These are phyloP conservation scores for Salvia sclarea DNA, from an alignment of 305 asterid genomes.

Conservation along the genomic window DNA sequence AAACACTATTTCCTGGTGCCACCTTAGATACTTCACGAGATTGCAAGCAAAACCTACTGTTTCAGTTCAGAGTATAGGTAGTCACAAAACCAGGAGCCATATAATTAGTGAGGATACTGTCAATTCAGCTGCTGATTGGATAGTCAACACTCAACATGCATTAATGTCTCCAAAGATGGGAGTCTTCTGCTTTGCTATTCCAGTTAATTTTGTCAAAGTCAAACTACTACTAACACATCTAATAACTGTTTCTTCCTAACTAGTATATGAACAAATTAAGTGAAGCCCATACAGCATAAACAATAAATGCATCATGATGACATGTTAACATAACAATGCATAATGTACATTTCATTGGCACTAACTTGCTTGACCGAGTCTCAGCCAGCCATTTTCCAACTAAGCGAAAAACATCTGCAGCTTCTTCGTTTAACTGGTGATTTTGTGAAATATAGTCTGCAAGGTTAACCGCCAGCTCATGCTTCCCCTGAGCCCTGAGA, in stretches of 20 bases:
- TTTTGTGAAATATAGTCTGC: constrained; percentile 81
- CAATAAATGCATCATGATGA: constrained; percentile 7
- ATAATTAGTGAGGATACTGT: constrained; percentile 12
- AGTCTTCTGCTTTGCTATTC: not conserved
- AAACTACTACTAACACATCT: not conserved
- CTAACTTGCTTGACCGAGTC: constrained; percentile 95
- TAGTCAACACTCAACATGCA: constrained; percentile 10
- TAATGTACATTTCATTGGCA: constrained; percentile 29
- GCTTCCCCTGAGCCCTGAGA: constrained; percentile 96
- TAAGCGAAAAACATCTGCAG: constrained; percentile 85
- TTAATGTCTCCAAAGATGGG: constrained; percentile 4
- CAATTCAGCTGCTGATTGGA: constrained; percentile 12
- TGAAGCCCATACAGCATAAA: constrained; percentile 13
- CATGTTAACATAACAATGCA: constrained; percentile 15
- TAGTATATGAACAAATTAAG: constrained; percentile 7
- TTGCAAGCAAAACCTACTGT: constrained; percentile 18
- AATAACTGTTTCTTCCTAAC: not conserved
- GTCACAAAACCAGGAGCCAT: not conserved
- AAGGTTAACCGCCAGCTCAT: constrained; percentile 92
- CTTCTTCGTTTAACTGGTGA: constrained; percentile 55
- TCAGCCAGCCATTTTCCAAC: constrained; percentile 98
- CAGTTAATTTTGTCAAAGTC: constrained; percentile 19
- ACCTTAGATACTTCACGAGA: constrained; percentile 10
- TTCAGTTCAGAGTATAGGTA: not conserved
- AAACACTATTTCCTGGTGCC: constrained; percentile 16